These are phyloP conservation scores for Coniferiporia sulphurascens DNA, from an alignment of 1,284 basidiomycete species.

Conservation along the genomic window DNA sequence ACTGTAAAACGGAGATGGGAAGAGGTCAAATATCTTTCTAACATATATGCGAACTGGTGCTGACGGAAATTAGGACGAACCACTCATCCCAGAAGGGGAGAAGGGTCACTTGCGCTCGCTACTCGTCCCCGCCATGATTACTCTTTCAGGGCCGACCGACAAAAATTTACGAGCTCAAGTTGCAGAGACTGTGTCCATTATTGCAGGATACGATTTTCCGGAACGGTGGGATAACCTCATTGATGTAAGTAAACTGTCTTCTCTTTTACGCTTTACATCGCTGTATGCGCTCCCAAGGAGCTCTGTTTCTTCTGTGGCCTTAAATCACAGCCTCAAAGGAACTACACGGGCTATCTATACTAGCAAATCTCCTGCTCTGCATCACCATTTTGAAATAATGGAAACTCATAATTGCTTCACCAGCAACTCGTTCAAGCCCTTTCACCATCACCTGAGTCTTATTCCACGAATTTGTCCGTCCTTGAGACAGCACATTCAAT, in stretches of 20 bases:
- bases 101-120: constrained; percentile 61
- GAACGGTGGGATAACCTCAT: constrained; percentile 79
- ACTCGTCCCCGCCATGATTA: constrained; percentile 80
- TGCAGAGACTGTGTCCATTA: constrained; percentile 83
- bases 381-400: too few species aligned
- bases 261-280: neutral
- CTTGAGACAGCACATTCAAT: constrained; percentile 95
- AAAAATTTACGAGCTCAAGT: constrained; percentile 75
- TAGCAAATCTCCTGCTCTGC: too few species aligned
- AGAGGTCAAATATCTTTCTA: constrained; percentile 50
- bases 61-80: constrained; percentile 47
- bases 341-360: too few species aligned
- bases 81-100: constrained; percentile 59
- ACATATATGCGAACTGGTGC: neutral
- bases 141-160: constrained; percentile 62
- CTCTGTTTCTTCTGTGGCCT: neutral
- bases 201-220: constrained; percentile 88
- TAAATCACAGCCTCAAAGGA: too few species aligned
- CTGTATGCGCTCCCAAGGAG: neutral
- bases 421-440: constrained; percentile 70
- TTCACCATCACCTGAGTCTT: constrained; percentile 70
- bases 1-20: constrained; percentile 81
- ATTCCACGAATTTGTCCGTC: constrained; percentile 80
- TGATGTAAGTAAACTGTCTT: constrained; percentile 55
- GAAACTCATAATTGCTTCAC: neutral